Conservation (phyloP, 768 basidiomycete genomes). For the Hysterangium stoloniferum region DNA sequence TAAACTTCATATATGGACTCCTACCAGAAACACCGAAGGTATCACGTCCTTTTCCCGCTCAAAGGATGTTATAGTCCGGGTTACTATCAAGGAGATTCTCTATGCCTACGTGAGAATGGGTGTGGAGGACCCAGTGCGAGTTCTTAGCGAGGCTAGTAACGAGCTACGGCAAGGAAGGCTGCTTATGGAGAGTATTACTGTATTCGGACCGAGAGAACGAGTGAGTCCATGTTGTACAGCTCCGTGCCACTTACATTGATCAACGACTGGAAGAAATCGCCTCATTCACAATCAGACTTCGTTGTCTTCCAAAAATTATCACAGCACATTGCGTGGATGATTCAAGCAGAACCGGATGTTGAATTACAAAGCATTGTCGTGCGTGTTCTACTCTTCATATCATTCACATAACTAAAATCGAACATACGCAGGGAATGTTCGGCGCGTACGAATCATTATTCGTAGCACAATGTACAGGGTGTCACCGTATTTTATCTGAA, state of each 20-base stretch:
- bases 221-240: conserved; percentile 28
- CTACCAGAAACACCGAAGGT: conserved; percentile 19
- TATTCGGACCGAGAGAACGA: conserved; percentile 67
- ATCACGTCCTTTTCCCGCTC: not conserved
- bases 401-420: conserved; percentile 2
- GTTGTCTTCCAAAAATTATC: conserved; percentile 56
- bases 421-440: conserved; percentile 37
- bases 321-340: conserved; percentile 55
- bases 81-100: conserved; percentile 57
- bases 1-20: conserved; percentile 51
- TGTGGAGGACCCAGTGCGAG: conserved; percentile 24
- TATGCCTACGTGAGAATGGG: conserved; percentile 53
- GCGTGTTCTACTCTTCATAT: conserved; percentile 14
- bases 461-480: conserved; percentile 48
- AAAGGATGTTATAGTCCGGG: conserved; percentile 35
- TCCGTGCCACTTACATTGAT: conserved; percentile 10
- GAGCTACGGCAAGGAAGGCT: conserved; percentile 20
- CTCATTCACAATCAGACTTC: conserved; percentile 64
- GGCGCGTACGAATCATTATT: conserved; percentile 55
- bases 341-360: conserved; percentile 46
- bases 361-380: conserved; percentile 50
- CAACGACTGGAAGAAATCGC: conserved; percentile 40
- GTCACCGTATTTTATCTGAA: conserved; percentile 56
- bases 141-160: conserved; percentile 7
- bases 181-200: conserved; percentile 54